Conservation (phyloP, 345 rosid species). For the Capsella bursapastoris region DNA sequence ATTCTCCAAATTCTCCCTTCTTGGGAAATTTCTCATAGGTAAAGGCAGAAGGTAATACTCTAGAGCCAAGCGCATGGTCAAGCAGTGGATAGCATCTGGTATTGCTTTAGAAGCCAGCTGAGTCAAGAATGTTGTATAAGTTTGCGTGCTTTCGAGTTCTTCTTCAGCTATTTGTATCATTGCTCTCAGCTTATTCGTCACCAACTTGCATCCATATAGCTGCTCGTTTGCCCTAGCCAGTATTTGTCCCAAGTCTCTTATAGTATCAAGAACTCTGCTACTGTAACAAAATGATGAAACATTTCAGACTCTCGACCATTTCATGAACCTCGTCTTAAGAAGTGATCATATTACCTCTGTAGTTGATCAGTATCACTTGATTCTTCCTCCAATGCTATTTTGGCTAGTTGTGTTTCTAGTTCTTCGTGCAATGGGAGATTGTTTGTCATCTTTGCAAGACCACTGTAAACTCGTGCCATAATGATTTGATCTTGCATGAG, state of each 20-base stretch:
- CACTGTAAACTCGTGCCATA: slow-evolving; percentile 83
- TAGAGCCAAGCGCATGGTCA: slow-evolving; percentile 90
- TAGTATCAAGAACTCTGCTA: slow-evolving; percentile 65
- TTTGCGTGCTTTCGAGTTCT: slow-evolving; percentile 76
- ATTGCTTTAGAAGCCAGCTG: slow-evolving; percentile 88
- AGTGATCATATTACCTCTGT: slow-evolving; percentile 55
- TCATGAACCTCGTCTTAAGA: neutral
- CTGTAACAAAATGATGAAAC: slow-evolving; percentile 15
- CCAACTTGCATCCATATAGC: slow-evolving; percentile 81
- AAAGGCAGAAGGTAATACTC: slow-evolving; percentile 79
- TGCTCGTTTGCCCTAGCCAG: slow-evolving; percentile 70
- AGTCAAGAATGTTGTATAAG: slow-evolving; percentile 79
- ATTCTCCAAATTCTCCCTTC: slow-evolving; percentile 79
- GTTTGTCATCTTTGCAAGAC: slow-evolving; percentile 71
- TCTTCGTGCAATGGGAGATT: slow-evolving; percentile 64
- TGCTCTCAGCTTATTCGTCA: slow-evolving; percentile 90
- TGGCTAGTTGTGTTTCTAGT: slow-evolving; percentile 67
- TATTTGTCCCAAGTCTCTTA: slow-evolving; percentile 81
- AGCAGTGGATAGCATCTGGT: slow-evolving; percentile 88
- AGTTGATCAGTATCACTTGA: slow-evolving; percentile 62
- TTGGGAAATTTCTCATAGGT: slow-evolving; percentile 79
- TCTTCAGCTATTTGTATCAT: slow-evolving; percentile 91
- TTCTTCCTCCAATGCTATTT: slow-evolving; percentile 68
- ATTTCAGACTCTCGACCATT: neutral
- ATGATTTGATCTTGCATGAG: slow-evolving; percentile 86